Conservation (phyloP, 2,329 filamentous ascomycete species). For the Alternaria triticimaculans region DNA sequence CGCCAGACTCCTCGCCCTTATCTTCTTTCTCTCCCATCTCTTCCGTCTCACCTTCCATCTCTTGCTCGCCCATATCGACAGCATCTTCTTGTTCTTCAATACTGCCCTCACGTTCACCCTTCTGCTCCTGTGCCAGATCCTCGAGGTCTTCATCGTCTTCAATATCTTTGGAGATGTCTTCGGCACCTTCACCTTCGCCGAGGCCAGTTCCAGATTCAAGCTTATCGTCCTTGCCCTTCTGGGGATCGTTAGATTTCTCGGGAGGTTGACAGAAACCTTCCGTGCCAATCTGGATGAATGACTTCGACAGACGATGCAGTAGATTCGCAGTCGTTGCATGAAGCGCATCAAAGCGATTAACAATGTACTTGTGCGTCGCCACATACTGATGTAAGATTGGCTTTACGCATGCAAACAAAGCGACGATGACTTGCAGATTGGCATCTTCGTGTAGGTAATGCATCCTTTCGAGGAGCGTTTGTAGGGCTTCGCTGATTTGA, state of each 20-base stretch:
- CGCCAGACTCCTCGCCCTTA: constrained; percentile 61
- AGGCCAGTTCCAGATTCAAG: constrained; percentile 91
- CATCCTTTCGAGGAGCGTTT: constrained; percentile 55
- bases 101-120: constrained; percentile 65
- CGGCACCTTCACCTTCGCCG: constrained; percentile 91
- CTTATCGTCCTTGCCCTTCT: constrained; percentile 74
- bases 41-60: constrained; percentile 84
- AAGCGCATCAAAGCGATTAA: constrained; percentile 66
- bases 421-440: constrained; percentile 57
- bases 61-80: constrained; percentile 90
- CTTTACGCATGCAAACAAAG: constrained; percentile 66
- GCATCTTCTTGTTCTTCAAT: constrained; percentile 84
- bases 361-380: constrained; percentile 63
- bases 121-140: constrained; percentile 86
- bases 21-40: constrained; percentile 62
- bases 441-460: constrained; percentile 50
- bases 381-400: constrained; percentile 80
- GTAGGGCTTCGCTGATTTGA: constrained; percentile 59
- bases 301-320: constrained; percentile 75
- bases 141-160: constrained; percentile 90
- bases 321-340: constrained; percentile 77
- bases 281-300: constrained; percentile 78
- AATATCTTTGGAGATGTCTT: constrained; percentile 98
- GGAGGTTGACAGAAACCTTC: constrained; percentile 92
- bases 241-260: constrained; percentile 72